phyloP scores from a whole-genome alignment of 768 basidiomycete species.

The Suillus alpinus region DNA sequence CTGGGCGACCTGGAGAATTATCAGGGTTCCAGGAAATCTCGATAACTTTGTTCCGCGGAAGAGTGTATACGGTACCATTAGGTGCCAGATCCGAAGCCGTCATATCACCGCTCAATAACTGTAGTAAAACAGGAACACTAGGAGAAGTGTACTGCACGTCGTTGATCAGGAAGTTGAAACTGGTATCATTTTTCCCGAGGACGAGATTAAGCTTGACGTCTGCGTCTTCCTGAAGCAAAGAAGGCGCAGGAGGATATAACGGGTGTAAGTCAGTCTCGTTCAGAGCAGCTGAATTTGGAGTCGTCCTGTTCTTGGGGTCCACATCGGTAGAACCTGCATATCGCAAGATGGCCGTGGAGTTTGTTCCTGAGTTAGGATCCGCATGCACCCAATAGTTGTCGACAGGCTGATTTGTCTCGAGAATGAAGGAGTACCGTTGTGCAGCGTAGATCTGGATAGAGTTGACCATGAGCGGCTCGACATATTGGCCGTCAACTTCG shows the following conservation, averaged over 20 bases:
- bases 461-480: slow-evolving; percentile 36
- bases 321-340: slow-evolving; percentile 36
- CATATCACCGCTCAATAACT: slow-evolving; percentile 39
- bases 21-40: slow-evolving; percentile 31
- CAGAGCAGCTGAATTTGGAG: too few relatives aligned
- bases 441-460: slow-evolving; percentile 44
- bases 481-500: slow-evolving; percentile 42
- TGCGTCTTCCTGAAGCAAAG: slow-evolving; percentile 7
- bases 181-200: slow-evolving; percentile 27
- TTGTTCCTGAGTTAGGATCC: slow-evolving; percentile 30
- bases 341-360: slow-evolving; percentile 42
- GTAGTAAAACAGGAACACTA: slow-evolving; percentile 42
- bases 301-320: slow-evolving; percentile 30
- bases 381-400: slow-evolving; percentile 47
- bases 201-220: slow-evolving; percentile 34
- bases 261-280: too few relatives aligned
- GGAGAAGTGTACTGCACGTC: slow-evolving; percentile 33
- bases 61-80: slow-evolving; percentile 38
- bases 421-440: slow-evolving; percentile 51
- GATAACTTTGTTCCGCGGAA: slow-evolving; percentile 45
- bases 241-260: neutral
- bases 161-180: slow-evolving; percentile 26
- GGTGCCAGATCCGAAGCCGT: slow-evolving; percentile 36
- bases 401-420: slow-evolving; percentile 33
- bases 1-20: slow-evolving; percentile 9